Percentiles rank a stretch among this genome's conserved stretches.
Evolutionary conservation across 1,284 basidiomycete genomes (phyloP).

Genomic region (Cryptococcus sp.): DNA sequence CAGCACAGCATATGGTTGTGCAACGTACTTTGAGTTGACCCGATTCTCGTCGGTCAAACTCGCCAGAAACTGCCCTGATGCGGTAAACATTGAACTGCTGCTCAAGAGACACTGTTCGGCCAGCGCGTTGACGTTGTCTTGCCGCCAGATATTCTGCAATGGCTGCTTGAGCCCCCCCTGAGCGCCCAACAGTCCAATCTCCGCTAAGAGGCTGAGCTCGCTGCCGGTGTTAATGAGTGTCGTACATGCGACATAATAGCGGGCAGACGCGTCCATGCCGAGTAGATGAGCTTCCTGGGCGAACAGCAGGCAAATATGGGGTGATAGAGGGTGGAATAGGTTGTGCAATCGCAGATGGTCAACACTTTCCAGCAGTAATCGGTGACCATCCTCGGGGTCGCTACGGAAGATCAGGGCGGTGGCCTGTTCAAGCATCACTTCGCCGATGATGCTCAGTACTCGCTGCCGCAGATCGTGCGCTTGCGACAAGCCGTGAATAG

Average conservation of each 20-base stretch:
- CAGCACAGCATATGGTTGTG: background rate
- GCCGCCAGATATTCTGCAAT: conserved; percentile 9
- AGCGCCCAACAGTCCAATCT: conserved; percentile 32
- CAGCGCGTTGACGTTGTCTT: conserved; percentile 20
- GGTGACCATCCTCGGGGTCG: conserved; percentile 24
- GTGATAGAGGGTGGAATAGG: conserved; percentile 26
- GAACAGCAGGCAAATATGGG: conserved; percentile 40
- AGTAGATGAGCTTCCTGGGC: conserved; percentile 41
- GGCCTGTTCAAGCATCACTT: conserved; percentile 43
- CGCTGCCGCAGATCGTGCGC: conserved; percentile 17
- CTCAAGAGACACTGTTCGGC: conserved; percentile 36
- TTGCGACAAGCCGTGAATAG: conserved; percentile 26
- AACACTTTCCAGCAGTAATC: conserved; percentile 26
- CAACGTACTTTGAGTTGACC: conserved; percentile 40
- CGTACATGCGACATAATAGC: conserved; percentile 37
- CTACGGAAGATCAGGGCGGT: conserved; percentile 37
- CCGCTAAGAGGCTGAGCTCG: conserved; percentile 39
- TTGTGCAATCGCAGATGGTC: conserved; percentile 19
- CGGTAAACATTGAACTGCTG: conserved; percentile 35
- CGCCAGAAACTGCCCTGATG: conserved; percentile 34
- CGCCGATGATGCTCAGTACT: conserved; percentile 31
- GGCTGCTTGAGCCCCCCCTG: conserved; percentile 20
- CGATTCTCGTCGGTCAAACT: conserved; percentile 38
- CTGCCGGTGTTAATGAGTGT: conserved; percentile 30
- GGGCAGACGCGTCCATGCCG: conserved; percentile 27